phyloP scores from a whole-genome alignment of 352 stramenopile species.

The Peronospora belbahrii region DNA sequence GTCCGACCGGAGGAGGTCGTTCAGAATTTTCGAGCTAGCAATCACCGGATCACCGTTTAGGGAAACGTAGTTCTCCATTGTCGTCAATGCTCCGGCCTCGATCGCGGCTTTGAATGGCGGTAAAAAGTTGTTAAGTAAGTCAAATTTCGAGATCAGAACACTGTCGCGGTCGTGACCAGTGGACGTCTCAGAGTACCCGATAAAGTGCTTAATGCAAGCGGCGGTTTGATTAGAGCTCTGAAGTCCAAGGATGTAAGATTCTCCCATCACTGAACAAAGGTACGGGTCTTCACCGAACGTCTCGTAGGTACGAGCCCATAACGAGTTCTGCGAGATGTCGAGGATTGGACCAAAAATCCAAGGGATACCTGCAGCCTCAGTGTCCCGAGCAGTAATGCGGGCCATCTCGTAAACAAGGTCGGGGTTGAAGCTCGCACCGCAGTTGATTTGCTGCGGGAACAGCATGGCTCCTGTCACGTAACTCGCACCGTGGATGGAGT shows the following conservation, averaged over 20 bases:
- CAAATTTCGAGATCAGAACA: conserved; percentile 28
- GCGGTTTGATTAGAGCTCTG: conserved; percentile 50
- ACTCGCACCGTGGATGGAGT: conserved; percentile 81
- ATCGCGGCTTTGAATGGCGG: conserved; percentile 66
- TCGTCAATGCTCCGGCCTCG: conserved; percentile 57
- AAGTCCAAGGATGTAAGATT: conserved; percentile 52
- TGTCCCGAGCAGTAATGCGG: conserved; percentile 66
- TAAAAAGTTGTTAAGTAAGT: conserved; percentile 72
- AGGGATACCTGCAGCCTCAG: conserved; percentile 58
- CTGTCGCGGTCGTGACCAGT: conserved; percentile 10
- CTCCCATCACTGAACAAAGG: conserved; percentile 58
- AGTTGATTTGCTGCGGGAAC: conserved; percentile 82
- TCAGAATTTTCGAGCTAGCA: conserved; percentile 55
- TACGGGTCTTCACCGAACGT: conserved; percentile 88
- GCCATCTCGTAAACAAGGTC: conserved; percentile 46
- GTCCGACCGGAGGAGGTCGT: conserved; percentile 59
- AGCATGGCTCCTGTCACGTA: conserved; percentile 67
- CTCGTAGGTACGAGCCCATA: conserved; percentile 84
- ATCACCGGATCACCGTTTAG: conserved; percentile 84
- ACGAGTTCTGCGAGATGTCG: conserved; percentile 65
- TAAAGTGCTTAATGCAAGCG: conserved; percentile 79
- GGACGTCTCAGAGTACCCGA: conserved; percentile 45
- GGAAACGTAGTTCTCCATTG: conserved; percentile 90
- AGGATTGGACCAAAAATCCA: conserved; percentile 85
- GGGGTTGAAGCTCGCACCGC: conserved; percentile 78